A percentile compares a stretch with the other conserved stretches of the same genome.
These are phyloP conservation scores for Xylogone sp. DNA, from an alignment of 2,329 filamentous ascomycete genomes.

Conservation along the genomic window DNA sequence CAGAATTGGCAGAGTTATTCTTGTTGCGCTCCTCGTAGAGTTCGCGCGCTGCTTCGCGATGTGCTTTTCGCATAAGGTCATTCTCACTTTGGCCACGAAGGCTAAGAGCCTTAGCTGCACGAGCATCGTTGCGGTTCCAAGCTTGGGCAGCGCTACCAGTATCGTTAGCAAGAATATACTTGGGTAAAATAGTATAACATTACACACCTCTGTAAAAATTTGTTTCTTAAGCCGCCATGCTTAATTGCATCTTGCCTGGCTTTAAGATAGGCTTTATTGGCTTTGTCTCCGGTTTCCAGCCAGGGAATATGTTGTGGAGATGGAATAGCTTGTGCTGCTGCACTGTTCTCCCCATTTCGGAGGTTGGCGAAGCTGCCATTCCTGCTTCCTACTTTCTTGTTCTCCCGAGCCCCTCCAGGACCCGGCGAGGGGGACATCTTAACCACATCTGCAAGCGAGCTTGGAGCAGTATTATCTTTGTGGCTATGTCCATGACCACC, in stretches of 20 bases:
- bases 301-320: conserved; percentile 91
- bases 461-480: conserved; percentile 66
- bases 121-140: conserved; percentile 96
- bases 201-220: conserved; percentile 84
- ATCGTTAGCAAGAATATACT: neutral
- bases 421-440: conserved; percentile 90
- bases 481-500: conserved; percentile 72
- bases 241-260: conserved; percentile 94
- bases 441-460: conserved; percentile 87
- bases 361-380: conserved; percentile 63
- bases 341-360: conserved; percentile 71
- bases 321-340: conserved; percentile 77
- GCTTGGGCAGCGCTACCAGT: conserved; percentile 80
- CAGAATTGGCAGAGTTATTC: conserved; percentile 51
- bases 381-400: conserved; percentile 54
- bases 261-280: conserved; percentile 93
- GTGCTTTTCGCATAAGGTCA: conserved; percentile 93
- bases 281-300: conserved; percentile 87
- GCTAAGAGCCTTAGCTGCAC: conserved; percentile 91
- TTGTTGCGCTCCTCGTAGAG: conserved; percentile 93
- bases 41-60: conserved; percentile 86
- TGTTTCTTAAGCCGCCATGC: conserved; percentile 92
- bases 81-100: conserved; percentile 95
- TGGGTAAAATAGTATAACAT: neutral
- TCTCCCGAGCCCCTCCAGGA: conserved; percentile 55